Evolutionary conservation across 768 basidiomycete genomes (phyloP), one percentile per base, ranked within the genome.

Genomic region (Suillus fuscotomentosus): DNA sequence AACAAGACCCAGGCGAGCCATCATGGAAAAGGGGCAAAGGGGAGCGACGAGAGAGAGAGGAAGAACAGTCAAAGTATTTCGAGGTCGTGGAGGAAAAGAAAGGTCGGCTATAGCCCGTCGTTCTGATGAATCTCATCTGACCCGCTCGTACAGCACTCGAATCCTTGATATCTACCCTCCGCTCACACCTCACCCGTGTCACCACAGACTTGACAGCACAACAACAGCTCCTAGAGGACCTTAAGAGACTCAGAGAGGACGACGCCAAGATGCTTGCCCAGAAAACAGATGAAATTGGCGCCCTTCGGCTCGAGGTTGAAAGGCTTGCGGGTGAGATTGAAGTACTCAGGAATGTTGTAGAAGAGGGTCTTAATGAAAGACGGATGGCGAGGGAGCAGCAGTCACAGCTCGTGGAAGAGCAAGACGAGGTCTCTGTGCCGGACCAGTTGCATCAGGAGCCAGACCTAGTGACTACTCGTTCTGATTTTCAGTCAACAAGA

Each of bases 1-100:
- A 88, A 61, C 85, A 88, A 64, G 83, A 86, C 36, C 55, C 42
- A 15, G 56, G 65, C 13, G 75, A 77, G 51, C 70, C 72, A 17
- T 68, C 75, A 0, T 66, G 63, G 13, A 67, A 66, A 54, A 74
- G 74, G 2, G 63, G 59, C 15, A 75, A 71, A 57, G 77, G 76
- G 39, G 72, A 75, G 59, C 73, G 34, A 60, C 70, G 67, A 56
- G 53, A 45, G 31, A 81, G 80, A 48, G 79, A 79, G 11, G 77
- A 78, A 56, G 78, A 81, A 15, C 54, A 61, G 2, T 79, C 81
- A 65, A 79, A 88, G 60, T 94, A 95, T 68, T 83, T 83, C 63
- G 89, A 92, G 67, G 90, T 86, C 5, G 90, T 96, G 0, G 90
- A 92, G 66, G 94, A 95, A 75, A 95, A 95, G 75, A 92, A 92